Percentiles rank a stretch among this genome's conserved stretches.
phyloP scores from a whole-genome alignment of 495 filamentous ascomycete genomes.

The Tuber indicum region DNA sequence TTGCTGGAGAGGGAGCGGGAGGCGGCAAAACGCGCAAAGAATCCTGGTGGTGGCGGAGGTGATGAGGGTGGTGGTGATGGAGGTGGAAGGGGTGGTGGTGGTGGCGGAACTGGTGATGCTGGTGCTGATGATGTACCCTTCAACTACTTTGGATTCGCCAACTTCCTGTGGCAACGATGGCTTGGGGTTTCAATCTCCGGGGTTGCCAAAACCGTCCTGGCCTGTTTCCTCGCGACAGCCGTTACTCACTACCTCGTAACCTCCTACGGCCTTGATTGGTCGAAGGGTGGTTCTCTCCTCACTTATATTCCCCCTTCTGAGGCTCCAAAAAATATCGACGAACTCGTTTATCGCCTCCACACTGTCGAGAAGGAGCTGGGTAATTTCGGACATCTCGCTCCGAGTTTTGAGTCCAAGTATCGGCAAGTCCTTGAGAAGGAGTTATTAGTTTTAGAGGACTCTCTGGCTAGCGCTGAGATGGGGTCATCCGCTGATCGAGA shows the following conservation, averaged over 20 bases:
- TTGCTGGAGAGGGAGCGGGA: neutral
- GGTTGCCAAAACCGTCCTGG: neutral
- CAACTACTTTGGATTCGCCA: constrained; percentile 15
- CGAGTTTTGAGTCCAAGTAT: constrained; percentile 3
- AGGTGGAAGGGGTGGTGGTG: neutral
- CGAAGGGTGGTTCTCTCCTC: constrained; percentile 7
- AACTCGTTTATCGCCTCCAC: constrained; percentile 26
- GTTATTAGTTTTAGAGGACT: neutral
- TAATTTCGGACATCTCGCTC: constrained; percentile 18
- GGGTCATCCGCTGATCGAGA: neutral
- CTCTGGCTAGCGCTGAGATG: neutral
- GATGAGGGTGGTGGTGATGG: neutral
- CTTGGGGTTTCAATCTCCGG: constrained; percentile 1
- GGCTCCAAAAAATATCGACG: constrained; percentile 23
- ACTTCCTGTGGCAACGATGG: constrained; percentile 25
- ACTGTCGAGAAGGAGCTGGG: constrained; percentile 26
- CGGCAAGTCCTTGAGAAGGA: neutral
- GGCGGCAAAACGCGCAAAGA: neutral
- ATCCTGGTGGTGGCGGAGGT: neutral
- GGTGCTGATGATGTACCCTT: neutral
- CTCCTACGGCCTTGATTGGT: constrained; percentile 17
- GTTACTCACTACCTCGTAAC: constrained; percentile 12
- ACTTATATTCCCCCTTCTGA: constrained; percentile 23
- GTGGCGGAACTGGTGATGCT: neutral
- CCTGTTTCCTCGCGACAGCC: constrained; percentile 9